Conservation (phyloP, 305 asterid genomes). For the Fraxinus xanthoxyloides region DNA sequence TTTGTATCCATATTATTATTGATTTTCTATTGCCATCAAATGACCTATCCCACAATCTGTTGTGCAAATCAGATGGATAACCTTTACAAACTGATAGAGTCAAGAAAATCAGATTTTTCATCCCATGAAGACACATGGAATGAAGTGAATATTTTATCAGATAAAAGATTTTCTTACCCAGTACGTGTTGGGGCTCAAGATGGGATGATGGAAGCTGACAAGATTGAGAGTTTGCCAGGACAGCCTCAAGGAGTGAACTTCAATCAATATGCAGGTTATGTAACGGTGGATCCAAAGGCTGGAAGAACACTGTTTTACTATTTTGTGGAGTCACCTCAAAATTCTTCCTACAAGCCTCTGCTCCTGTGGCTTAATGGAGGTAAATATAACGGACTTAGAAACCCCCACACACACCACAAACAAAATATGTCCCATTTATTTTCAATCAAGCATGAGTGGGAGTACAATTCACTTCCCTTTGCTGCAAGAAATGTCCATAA, state of each 20-base stretch:
- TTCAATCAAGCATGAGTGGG: background rate
- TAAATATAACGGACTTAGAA: background rate
- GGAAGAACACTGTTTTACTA: constrained; percentile 53
- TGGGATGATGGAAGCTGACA: constrained; percentile 44
- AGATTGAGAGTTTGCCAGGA: constrained; percentile 44
- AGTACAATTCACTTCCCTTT: background rate
- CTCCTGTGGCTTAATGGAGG: constrained; percentile 69
- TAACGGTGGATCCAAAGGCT: constrained; percentile 44
- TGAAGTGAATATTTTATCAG: background rate
- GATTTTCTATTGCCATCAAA: background rate
- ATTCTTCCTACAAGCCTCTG: constrained; percentile 44
- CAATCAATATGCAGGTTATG: constrained; percentile 58
- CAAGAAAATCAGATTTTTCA: constrained; percentile 3
- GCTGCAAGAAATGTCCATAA: background rate
- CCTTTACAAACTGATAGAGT: constrained; percentile 13
- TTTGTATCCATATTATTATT: background rate
- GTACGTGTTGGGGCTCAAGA: constrained; percentile 27
- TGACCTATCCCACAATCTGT: background rate
- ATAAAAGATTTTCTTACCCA: constrained; percentile 11
- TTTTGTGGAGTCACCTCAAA: constrained; percentile 41
- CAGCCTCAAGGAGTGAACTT: constrained; percentile 53
- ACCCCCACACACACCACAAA: background rate
- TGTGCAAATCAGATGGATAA: constrained; percentile 22
- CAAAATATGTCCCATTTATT: background rate
- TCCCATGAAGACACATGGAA: constrained; percentile 7